These are phyloP conservation scores for Solanum chmielewskii DNA, from an alignment of 257 asterid species.

Conservation along the genomic window DNA sequence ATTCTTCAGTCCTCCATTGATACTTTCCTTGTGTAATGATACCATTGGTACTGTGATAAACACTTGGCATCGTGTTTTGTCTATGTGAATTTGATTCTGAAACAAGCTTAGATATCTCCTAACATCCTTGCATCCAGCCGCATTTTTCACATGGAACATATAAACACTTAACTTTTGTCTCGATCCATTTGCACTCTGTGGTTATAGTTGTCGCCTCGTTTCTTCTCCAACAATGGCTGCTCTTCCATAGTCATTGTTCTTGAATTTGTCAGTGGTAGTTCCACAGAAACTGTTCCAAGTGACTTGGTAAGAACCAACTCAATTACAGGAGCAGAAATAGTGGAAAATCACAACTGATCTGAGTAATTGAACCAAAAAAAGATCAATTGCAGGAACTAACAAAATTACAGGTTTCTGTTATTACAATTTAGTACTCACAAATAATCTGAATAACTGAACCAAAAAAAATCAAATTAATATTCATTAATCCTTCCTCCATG, in stretches of 20 bases:
- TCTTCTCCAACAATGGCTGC: not conserved
- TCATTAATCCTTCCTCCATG: conserved; percentile 25
- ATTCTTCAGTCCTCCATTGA: not conserved
- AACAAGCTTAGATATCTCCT: not conserved
- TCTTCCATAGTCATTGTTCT: not conserved
- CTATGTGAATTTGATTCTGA: not conserved
- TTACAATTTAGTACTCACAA: not conserved
- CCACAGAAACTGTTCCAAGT: not conserved
- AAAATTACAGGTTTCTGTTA: not conserved
- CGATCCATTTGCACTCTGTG: not conserved
- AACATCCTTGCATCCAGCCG: not conserved
- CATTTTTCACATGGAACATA: not conserved
- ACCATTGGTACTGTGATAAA: not conserved
- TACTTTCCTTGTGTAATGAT: not conserved
- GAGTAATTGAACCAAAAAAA: not conserved
- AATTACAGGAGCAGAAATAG: not conserved
- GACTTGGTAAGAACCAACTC: not conserved
- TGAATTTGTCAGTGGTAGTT: not conserved
- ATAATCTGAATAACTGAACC: not conserved
- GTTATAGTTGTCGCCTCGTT: not conserved
- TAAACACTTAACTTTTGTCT: not conserved
- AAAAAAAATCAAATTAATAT: not conserved
- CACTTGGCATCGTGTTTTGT: not conserved
- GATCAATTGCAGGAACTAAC: not conserved
- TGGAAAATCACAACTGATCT: not conserved